These are phyloP conservation scores for Arctostaphylos glauca DNA, from an alignment of 148 eudicot genomes.

Conservation along the genomic window DNA sequence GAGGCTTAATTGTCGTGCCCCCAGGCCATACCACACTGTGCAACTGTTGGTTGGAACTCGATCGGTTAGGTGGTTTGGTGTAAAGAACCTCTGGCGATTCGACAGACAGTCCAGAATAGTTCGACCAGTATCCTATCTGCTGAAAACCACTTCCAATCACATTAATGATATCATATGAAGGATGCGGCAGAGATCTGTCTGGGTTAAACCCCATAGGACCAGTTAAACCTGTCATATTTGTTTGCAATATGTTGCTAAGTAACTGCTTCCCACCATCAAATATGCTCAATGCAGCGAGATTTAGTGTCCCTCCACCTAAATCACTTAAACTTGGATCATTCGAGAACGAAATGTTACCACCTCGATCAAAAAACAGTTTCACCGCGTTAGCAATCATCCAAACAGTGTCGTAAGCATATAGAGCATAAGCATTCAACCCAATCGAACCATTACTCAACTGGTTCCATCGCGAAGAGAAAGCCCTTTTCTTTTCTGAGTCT, in stretches of 20 bases:
- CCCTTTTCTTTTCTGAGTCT: slow-evolving; percentile 39
- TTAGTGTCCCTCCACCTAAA: slow-evolving; percentile 26
- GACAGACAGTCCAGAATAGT: slow-evolving; percentile 38
- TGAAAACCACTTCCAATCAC: slow-evolving; percentile 13
- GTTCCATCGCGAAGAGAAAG: slow-evolving; percentile 30
- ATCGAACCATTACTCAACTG: slow-evolving; percentile 29
- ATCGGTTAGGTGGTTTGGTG: slow-evolving; percentile 22
- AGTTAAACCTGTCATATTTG: slow-evolving; percentile 35
- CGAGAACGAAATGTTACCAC: slow-evolving; percentile 36
- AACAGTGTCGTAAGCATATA: slow-evolving; percentile 51
- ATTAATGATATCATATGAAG: slow-evolving; percentile 34
- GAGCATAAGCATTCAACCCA: slow-evolving; percentile 36
- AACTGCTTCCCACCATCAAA: slow-evolving; percentile 40
- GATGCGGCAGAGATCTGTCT: slow-evolving; percentile 15
- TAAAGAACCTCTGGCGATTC: slow-evolving; percentile 32
- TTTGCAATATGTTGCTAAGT: slow-evolving; percentile 27
- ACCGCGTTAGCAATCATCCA: slow-evolving; percentile 47
- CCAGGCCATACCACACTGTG: slow-evolving; percentile 38
- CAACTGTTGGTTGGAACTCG: slow-evolving; percentile 26
- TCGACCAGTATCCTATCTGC: slow-evolving; percentile 41
- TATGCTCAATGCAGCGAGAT: slow-evolving; percentile 37
- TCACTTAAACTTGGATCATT: slow-evolving; percentile 24
- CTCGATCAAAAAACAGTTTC: slow-evolving; percentile 29
- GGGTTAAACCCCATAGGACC: slow-evolving; percentile 32
- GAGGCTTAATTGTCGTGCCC: slow-evolving; percentile 25